These are phyloP conservation scores for Apiospora marii DNA, from an alignment of 2,329 filamentous ascomycete species.

Conservation along the genomic window DNA sequence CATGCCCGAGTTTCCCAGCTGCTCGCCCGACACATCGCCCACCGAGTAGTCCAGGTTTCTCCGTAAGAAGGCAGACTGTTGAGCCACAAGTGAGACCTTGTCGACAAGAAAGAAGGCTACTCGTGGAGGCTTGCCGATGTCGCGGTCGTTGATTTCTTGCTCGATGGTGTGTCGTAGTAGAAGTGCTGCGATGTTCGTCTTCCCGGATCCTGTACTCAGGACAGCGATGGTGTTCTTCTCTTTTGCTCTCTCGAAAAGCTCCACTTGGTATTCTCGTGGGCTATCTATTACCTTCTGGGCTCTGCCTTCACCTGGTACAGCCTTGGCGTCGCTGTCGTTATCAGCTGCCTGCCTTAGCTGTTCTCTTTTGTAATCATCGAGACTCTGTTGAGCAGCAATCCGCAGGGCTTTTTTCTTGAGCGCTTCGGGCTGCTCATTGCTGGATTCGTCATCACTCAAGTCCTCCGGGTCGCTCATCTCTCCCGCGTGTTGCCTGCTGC, in stretches of 20 bases:
- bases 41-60: constrained; percentile 82
- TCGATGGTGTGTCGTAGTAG: constrained; percentile 80
- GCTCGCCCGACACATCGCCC: constrained; percentile 76
- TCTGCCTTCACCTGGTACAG: constrained; percentile 45
- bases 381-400: background rate
- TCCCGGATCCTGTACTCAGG: constrained; percentile 74
- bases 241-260: constrained; percentile 90
- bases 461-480: background rate
- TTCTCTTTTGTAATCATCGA: background rate
- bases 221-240: constrained; percentile 89
- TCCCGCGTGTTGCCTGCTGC: background rate
- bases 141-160: constrained; percentile 76
- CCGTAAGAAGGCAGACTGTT: constrained; percentile 84
- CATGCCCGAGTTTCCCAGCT: constrained; percentile 51
- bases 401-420: background rate
- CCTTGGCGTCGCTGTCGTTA: constrained; percentile 34
- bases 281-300: constrained; percentile 68
- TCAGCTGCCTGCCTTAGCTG: background rate
- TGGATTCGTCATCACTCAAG: background rate
- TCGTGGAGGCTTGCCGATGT: constrained; percentile 64
- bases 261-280: constrained; percentile 89
- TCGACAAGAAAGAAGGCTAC: constrained; percentile 90
- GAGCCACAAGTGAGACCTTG: constrained; percentile 88
- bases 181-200: constrained; percentile 93
- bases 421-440: background rate